A percentile compares a stretch with the other conserved stretches of the same genome.
Conservation (phyloP, 2,329 filamentous ascomycete species). For the Clathrospora elynae region DNA sequence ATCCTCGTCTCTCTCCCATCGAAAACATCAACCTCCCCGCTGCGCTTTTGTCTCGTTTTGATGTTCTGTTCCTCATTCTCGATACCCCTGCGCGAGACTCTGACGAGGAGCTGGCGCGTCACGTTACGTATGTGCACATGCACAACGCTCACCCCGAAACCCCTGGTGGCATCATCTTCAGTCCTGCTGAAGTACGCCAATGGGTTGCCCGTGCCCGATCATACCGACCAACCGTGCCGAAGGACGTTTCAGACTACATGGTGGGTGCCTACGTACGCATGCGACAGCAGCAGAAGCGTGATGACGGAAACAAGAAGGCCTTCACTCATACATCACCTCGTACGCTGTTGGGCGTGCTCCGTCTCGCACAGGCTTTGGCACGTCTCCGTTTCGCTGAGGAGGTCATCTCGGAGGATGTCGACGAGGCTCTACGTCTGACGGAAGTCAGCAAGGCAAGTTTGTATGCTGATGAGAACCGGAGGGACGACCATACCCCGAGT, state of each 20-base stretch:
- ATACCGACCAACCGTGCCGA: constrained; percentile 84
- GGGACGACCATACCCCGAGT: constrained; percentile 75
- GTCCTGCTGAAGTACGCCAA: constrained; percentile 89
- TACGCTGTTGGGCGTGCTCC: constrained; percentile 89
- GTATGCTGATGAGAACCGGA: constrained; percentile 67
- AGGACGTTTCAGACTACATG: constrained; percentile 90
- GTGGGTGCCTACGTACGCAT: constrained; percentile 95
- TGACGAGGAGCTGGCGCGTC: constrained; percentile 91
- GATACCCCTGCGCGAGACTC: constrained; percentile 89
- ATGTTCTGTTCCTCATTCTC: constrained; percentile 93
- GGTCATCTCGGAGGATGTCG: constrained; percentile 90
- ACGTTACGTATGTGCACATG: constrained; percentile 97
- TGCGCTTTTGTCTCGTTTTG: constrained; percentile 93
- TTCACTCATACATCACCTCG: constrained; percentile 94
- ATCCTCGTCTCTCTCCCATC: constrained; percentile 93
- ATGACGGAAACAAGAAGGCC: constrained; percentile 87
- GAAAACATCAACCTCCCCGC: constrained; percentile 99
- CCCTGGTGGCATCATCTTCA: constrained; percentile 75
- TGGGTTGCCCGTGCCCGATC: constrained; percentile 93
- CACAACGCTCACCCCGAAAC: constrained; percentile 86
- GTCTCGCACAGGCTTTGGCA: constrained; percentile 90
- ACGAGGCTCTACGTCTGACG: constrained; percentile 87
- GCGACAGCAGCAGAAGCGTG: constrained; percentile 87
- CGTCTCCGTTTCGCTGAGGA: constrained; percentile 84
- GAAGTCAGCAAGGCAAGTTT: constrained; percentile 94